A percentile compares a stretch with the other conserved stretches of the same genome.
phyloP scores from a whole-genome alignment of 345 rosid species.

The Aurinia saxatilis region DNA sequence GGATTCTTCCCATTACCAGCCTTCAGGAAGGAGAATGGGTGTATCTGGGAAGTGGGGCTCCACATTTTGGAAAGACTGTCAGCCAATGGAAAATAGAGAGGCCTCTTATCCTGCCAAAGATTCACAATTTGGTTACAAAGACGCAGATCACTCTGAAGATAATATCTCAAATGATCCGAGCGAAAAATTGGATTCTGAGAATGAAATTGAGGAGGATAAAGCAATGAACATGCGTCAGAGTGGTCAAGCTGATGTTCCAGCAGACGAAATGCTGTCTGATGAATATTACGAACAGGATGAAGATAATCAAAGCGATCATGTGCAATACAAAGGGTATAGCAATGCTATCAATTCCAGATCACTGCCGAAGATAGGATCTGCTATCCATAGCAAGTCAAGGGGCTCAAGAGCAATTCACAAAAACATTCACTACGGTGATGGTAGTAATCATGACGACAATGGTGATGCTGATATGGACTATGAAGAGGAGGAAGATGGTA shows the following conservation, averaged over 20 bases:
- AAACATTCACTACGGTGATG: conserved; percentile 31
- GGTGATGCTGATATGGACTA: conserved; percentile 66
- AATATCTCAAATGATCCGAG: conserved; percentile 51
- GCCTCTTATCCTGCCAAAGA: conserved; percentile 71
- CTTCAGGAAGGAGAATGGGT: conserved; percentile 61
- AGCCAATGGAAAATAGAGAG: conserved; percentile 56
- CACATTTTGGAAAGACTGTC: conserved; percentile 96
- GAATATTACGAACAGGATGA: conserved; percentile 99
- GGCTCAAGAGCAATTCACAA: conserved; percentile 41
- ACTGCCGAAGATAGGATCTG: conserved; percentile 44
- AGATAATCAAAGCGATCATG: conserved; percentile 78
- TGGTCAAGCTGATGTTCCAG: conserved; percentile 79
- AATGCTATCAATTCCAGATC: conserved; percentile 48
- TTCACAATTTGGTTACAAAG: conserved; percentile 51
- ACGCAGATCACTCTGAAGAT: conserved; percentile 47
- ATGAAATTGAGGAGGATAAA: conserved; percentile 52
- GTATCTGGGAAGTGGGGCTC: conserved; percentile 90
- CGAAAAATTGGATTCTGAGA: conserved; percentile 52
- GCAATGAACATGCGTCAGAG: conserved; percentile 46
- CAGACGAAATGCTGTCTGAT: conserved; percentile 98
- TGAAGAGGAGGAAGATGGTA: conserved; percentile 91
- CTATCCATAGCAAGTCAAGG: conserved; percentile 39
- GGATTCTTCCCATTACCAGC: conserved; percentile 43
- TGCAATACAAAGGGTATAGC: conserved; percentile 48
- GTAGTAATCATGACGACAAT: conserved; percentile 33